These are phyloP conservation scores for Russula emetica DNA, from an alignment of 768 basidiomycete genomes.

Conservation along the genomic window DNA sequence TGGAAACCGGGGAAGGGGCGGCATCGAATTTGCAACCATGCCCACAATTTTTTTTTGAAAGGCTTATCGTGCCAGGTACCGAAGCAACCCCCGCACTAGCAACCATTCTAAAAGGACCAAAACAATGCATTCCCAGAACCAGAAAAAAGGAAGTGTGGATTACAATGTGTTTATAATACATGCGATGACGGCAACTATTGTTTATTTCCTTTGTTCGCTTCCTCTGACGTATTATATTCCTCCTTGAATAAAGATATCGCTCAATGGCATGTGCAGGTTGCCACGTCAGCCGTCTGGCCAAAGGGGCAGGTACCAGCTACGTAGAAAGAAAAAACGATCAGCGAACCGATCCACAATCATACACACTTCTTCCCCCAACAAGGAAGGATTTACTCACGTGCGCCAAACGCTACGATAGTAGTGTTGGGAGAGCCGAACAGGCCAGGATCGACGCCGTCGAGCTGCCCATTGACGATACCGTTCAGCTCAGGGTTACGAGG, in stretches of 20 bases:
- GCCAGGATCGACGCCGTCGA: conserved; percentile 50
- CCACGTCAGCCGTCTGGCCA: conserved; percentile 18
- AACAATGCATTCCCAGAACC: background rate
- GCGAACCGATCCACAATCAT: background rate
- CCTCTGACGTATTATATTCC: background rate
- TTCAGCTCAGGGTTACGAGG: conserved; percentile 49
- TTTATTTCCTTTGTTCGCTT: background rate
- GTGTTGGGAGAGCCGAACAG: conserved; percentile 49
- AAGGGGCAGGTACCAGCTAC: conserved; percentile 26
- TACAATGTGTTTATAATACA: background rate
- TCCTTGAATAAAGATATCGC: background rate
- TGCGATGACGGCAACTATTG: background rate
- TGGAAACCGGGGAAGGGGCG: background rate
- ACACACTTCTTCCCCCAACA: background rate
- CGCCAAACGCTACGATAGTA: conserved; percentile 46
- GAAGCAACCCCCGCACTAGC: background rate
- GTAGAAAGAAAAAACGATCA: background rate
- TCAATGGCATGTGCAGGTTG: conserved; percentile 15
- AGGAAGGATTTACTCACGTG: conserved; percentile 35
- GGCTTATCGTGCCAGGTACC: background rate
- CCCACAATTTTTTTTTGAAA: background rate
- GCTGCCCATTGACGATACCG: conserved; percentile 52
- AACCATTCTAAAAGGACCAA: background rate
- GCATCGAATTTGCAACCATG: background rate
- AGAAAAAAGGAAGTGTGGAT: background rate